Evolutionary conservation across 129 eudicot genomes (phyloP).

Genomic region (Chrysanthemum seticuspe): DNA sequence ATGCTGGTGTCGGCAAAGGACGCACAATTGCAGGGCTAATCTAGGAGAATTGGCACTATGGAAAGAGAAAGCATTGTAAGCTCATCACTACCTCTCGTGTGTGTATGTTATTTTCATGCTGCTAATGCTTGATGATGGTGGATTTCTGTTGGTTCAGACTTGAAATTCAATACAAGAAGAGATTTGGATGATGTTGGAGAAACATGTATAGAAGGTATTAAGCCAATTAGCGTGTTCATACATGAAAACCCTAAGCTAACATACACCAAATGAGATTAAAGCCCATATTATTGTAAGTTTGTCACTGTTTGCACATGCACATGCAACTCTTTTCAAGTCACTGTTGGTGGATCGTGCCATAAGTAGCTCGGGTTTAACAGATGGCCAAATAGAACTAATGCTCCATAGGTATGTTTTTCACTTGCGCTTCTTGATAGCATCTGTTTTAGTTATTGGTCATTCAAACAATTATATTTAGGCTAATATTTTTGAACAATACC

Average conservation of each 20-base stretch:
- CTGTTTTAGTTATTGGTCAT: no score
- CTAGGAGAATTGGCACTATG: no score
- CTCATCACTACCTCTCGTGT: no score
- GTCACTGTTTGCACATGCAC: no score
- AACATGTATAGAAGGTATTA: constrained; percentile 68
- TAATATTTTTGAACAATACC: constrained; percentile 12
- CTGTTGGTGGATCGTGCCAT: constrained; percentile 94
- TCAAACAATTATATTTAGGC: neutral
- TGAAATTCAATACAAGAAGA: constrained; percentile 91
- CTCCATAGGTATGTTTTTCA: constrained; percentile 72
- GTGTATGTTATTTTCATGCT: neutral
- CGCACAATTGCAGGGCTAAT: no score
- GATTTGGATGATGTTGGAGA: constrained; percentile 98
- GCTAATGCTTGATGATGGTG: constrained; percentile 48
- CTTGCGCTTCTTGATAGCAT: no score
- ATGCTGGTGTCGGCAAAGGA: no score
- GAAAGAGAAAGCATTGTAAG: no score
- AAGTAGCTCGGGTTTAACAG: constrained; percentile 81
- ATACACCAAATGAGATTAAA: no score
- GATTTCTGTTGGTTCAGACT: constrained; percentile 97
- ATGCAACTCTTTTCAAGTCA: constrained; percentile 19
- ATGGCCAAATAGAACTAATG: constrained; percentile 93
- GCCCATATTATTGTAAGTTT: no score
- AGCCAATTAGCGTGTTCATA: neutral
- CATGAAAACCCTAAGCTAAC: no score